Percentiles rank a stretch among this genome's conserved stretches.
Conservation (phyloP, 1,139 yeast species). For the Nematodospora anomalae region DNA sequence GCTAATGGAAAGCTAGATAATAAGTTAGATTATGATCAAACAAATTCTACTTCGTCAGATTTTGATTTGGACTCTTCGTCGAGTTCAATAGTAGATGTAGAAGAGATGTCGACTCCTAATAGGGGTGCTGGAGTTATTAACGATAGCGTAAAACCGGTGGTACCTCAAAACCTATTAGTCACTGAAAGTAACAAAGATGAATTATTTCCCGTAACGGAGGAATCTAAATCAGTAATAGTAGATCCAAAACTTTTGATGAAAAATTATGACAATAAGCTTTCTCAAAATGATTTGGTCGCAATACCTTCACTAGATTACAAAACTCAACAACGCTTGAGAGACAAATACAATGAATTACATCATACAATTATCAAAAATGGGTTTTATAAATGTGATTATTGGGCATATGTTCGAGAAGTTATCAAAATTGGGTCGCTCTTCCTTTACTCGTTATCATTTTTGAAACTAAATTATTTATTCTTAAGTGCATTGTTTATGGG, state of each 20-base stretch:
- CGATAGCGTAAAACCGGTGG: constrained; percentile 41
- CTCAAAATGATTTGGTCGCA: constrained; percentile 51
- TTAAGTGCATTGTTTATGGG: constrained; percentile 70
- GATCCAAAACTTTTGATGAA: constrained; percentile 58
- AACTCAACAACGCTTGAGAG: constrained; percentile 60
- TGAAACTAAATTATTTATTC: constrained; percentile 45
- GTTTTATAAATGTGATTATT: constrained; percentile 69
- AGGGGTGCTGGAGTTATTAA: constrained; percentile 34
- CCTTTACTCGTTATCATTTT: constrained; percentile 49
- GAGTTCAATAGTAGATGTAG: constrained; percentile 12
- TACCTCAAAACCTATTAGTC: constrained; percentile 49
- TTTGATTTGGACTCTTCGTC: constrained; percentile 17
- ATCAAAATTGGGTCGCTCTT: constrained; percentile 59
- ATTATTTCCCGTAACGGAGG: constrained; percentile 31
- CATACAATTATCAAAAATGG: constrained; percentile 55
- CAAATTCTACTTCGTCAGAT: constrained; percentile 16
- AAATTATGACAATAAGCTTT: constrained; percentile 56
- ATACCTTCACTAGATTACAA: constrained; percentile 66
- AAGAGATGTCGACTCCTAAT: constrained; percentile 2
- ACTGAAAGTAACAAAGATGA: constrained; percentile 35
- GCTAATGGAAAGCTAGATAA: constrained; percentile 15
- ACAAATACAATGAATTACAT: constrained; percentile 63
- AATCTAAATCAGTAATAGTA: constrained; percentile 29
- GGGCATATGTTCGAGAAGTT: constrained; percentile 67
- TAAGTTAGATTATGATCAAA: constrained; percentile 18